A percentile compares a stretch with the other conserved stretches of the same genome.
Evolutionary conservation across 768 basidiomycete species (phyloP).

Genomic region (Tubosaeta sp.): DNA sequence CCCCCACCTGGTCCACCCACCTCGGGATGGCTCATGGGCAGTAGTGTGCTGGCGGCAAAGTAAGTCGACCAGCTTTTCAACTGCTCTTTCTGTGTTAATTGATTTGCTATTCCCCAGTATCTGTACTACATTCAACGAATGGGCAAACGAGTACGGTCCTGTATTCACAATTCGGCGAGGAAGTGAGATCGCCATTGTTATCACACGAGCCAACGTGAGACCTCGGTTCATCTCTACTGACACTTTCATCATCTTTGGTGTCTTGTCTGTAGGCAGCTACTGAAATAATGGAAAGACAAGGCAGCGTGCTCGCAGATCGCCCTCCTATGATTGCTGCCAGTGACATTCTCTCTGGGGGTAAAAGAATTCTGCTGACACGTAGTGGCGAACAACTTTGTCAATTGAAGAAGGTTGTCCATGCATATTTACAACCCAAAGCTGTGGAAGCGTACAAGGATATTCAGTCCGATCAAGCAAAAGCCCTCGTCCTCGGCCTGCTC

Average conservation of each 20-base stretch:
- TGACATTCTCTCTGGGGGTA: constrained; percentile 51
- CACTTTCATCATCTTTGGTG: neutral
- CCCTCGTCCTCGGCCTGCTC: constrained; percentile 28
- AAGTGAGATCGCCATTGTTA: constrained; percentile 12
- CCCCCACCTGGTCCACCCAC: neutral
- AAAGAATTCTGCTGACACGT: constrained; percentile 46
- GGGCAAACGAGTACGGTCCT: constrained; percentile 56
- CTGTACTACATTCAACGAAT: constrained; percentile 39
- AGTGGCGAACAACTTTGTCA: constrained; percentile 53
- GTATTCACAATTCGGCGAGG: constrained; percentile 54
- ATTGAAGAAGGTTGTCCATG: constrained; percentile 50
- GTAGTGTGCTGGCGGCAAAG: neutral
- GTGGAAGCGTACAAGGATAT: constrained; percentile 42
- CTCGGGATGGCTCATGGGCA: neutral
- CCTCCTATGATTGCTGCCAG: constrained; percentile 50
- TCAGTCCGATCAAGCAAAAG: constrained; percentile 33
- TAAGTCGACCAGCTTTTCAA: neutral
- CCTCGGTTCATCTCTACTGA: neutral
- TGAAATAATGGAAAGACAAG: constrained; percentile 61
- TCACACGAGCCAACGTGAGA: constrained; percentile 18
- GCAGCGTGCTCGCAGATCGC: constrained; percentile 46
- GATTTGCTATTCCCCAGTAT: constrained; percentile 7
- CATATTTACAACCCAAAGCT: constrained; percentile 47
- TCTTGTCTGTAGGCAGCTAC: constrained; percentile 39
- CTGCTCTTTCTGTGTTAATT: neutral